Conservation (phyloP, 768 basidiomycete species). For the Tricholoma furcatifolium region DNA sequence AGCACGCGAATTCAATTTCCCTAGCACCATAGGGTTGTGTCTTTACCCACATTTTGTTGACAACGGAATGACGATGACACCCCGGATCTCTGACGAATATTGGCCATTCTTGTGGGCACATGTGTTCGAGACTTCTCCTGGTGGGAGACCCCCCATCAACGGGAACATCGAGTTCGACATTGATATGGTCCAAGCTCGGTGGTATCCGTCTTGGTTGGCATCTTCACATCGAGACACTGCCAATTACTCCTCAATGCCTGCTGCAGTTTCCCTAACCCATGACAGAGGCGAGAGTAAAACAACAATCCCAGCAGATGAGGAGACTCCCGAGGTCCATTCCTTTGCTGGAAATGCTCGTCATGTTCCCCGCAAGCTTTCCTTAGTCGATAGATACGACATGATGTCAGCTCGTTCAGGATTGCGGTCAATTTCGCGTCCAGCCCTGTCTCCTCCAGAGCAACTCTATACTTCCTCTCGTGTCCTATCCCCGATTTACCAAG, state of each 20-base stretch:
- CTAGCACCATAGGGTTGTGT: constrained; percentile 72
- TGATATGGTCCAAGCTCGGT: constrained; percentile 70
- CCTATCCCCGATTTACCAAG: constrained; percentile 63
- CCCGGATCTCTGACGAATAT: constrained; percentile 74
- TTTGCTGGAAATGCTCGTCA: constrained; percentile 41
- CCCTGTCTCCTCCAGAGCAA: constrained; percentile 27
- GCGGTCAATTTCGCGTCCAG: constrained; percentile 23
- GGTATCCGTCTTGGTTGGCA: constrained; percentile 73
- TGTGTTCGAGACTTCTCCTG: constrained; percentile 43
- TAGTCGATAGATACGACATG: constrained; percentile 62
- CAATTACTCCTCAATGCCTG: constrained; percentile 40
- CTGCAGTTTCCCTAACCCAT: constrained; percentile 45
- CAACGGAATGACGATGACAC: constrained; percentile 52
- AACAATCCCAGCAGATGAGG: constrained; percentile 38
- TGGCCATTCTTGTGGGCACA: constrained; percentile 76
- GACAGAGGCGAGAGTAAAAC: constrained; percentile 55
- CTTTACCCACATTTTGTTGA: constrained; percentile 72
- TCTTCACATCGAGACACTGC: constrained; percentile 41
- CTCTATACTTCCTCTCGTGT: constrained; percentile 26
- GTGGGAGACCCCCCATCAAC: constrained; percentile 54
- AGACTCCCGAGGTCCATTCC: constrained; percentile 36
- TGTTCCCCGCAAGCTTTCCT: constrained; percentile 64
- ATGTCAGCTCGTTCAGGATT: constrained; percentile 36
- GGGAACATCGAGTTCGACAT: constrained; percentile 89
- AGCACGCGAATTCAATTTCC: constrained; percentile 79